phyloP scores from a whole-genome alignment of 148 eudicot species.

The Vaccinium vitisidaea region DNA sequence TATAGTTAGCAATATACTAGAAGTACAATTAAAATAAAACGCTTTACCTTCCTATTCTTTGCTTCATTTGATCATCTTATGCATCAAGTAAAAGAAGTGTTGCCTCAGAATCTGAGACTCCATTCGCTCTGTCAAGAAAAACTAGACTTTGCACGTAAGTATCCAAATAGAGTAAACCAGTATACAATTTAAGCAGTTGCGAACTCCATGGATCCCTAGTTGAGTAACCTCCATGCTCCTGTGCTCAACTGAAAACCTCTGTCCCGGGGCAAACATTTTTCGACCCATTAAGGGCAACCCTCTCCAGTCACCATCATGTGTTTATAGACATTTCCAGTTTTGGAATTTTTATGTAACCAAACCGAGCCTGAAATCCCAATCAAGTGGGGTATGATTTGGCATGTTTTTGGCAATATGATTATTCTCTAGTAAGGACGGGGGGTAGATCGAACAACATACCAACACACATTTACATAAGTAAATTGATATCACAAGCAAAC shows the following conservation, averaged over 20 bases:
- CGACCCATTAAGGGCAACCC: too few relatives aligned
- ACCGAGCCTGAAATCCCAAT: not conserved
- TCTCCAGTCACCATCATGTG: too few relatives aligned
- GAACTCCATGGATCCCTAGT: conserved; percentile 15
- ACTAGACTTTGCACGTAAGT: conserved; percentile 24
- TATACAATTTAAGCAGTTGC: not conserved
- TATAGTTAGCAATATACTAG: not conserved
- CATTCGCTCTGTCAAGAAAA: conserved; percentile 7
- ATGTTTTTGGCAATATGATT: too few relatives aligned
- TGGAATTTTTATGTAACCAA: not conserved
- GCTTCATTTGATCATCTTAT: not conserved
- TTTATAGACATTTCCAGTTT: not conserved
- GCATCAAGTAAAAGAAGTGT: not conserved
- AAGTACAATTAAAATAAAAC: not conserved
- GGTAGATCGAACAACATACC: too few relatives aligned
- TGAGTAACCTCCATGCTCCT: not conserved
- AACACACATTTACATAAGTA: too few relatives aligned
- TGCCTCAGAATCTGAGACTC: not conserved
- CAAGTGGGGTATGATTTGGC: not conserved
- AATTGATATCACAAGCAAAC: too few relatives aligned
- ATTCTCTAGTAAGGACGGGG: too few relatives aligned
- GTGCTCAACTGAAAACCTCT: too few relatives aligned
- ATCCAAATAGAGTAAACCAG: conserved; percentile 13
- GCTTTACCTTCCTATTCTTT: not conserved
- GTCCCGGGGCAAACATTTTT: too few relatives aligned